Conservation (phyloP, 148 eudicot species). For the Simmondsia chinensis region DNA sequence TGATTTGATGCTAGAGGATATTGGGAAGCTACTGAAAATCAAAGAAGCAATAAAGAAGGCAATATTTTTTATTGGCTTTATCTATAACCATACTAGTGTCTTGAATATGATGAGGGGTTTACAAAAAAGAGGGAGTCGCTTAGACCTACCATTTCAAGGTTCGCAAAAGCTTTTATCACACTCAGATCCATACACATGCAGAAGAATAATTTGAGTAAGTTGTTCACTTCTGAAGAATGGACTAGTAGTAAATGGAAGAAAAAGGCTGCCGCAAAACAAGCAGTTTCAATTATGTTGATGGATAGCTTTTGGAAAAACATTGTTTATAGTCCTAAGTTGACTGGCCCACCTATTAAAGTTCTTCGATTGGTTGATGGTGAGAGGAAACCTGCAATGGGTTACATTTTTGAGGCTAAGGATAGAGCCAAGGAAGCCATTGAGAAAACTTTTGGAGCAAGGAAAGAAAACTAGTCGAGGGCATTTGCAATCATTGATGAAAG, state of each 20-base stretch:
- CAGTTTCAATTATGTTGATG: background rate
- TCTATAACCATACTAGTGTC: background rate
- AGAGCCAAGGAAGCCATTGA: conserved; percentile 12
- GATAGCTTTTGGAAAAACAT: conserved; percentile 5
- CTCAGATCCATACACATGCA: background rate
- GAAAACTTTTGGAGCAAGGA: background rate
- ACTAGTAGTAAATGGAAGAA: background rate
- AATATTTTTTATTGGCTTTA: conserved; percentile 1
- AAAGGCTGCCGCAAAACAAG: background rate
- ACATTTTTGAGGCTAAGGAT: conserved; percentile 16
- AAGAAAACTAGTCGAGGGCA: background rate
- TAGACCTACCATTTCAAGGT: background rate
- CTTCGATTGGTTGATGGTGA: conserved; percentile 15
- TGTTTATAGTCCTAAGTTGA: conserved; percentile 3
- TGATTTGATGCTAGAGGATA: conserved; percentile 8
- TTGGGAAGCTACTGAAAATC: conserved; percentile 4
- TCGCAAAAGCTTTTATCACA: conserved; percentile 17
- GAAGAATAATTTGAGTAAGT: conserved; percentile 4
- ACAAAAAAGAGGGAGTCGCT: conserved; percentile 2
- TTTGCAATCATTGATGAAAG: conserved; percentile 1
- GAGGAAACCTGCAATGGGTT: conserved; percentile 11
- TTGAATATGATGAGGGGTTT: conserved; percentile 2
- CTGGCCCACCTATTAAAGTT: conserved; percentile 10
- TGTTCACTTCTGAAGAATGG: conserved; percentile 12
- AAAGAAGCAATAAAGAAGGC: background rate